Base-by-base conservation (phyloP, 1,284 basidiomycete genomes). In the Fistulina hepatica region DNA sequence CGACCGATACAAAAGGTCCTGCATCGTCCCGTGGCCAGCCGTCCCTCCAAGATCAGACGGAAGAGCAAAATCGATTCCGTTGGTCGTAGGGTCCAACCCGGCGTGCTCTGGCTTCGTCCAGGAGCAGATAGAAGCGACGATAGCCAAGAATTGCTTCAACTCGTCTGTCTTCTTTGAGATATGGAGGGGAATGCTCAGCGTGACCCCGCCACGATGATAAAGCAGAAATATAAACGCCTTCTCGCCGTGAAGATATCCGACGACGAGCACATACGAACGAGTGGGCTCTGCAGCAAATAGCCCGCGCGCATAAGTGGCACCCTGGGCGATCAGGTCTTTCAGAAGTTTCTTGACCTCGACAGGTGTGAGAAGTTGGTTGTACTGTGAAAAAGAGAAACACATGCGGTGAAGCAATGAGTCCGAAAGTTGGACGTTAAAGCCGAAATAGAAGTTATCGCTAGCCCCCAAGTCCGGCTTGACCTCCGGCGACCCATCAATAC, bases 191-290 rank as follows among this genome's bases (percentile, higher is more conserved):
- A n/a, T n/a, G 11, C 4, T 7, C 2, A 3, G 20, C 10, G 37
- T 39, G 4, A 47, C 32, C 3, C 45, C 45, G 13, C 43, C 41
- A 5, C 35, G 32, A 16, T 44, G 41, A 24, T 43, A 47, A 7
- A 47, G 19, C 4, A 46, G 37, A 19, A 45, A 41, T 13, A 38
- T 20, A 5, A 42, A 23, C 0, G 37, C 19, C 1, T 15, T 2
- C 1, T 2, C 10, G 3, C 10, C 11, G 11, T 43, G 44, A 12
- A 40, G 37, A 11, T 30, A 26, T 2, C n/a, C 44, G 13, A 45
- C 4, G 2, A 45, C 44, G 3, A 45, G 20, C 10, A 36, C 31
- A 16, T 43, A 45, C 2, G 15, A 10, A 15, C 45, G 41, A n/a
- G 25, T 23, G 3, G 31, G 36, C 6, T 7, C 21, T 5, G 39